Conservation (phyloP, 2,329 filamentous ascomycete species). For the Rhexocercosporidium sp. region DNA sequence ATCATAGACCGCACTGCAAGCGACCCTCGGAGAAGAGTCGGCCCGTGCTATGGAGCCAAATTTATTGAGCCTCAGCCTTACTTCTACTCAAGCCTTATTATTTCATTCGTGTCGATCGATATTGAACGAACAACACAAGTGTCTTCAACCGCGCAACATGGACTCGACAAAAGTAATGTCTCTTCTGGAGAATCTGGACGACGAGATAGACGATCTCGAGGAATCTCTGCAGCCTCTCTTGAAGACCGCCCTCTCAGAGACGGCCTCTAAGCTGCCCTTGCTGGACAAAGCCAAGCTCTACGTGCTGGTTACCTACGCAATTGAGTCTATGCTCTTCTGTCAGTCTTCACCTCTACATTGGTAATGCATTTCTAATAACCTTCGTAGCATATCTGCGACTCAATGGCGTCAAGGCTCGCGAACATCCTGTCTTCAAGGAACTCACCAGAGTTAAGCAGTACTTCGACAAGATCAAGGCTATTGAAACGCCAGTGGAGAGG, state of each 20-base stretch:
- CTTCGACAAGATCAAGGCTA: constrained; percentile 85
- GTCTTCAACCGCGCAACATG: constrained; percentile 42
- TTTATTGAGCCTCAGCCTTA: too few relatives aligned
- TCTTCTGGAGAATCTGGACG: constrained; percentile 62
- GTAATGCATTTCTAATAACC: constrained; percentile 21
- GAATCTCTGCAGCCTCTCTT: constrained; percentile 77
- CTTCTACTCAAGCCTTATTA: too few relatives aligned
- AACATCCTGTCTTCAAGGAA: constrained; percentile 85
- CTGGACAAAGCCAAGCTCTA: constrained; percentile 95
- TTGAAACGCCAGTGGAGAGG: constrained; percentile 60
- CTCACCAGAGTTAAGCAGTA: constrained; percentile 88
- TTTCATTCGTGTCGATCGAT: too few relatives aligned
- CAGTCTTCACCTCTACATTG: constrained; percentile 40
- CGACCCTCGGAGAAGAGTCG: neutral
- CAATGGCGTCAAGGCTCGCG: constrained; percentile 79
- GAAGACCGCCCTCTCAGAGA: constrained; percentile 64
- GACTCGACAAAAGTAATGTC: constrained; percentile 44
- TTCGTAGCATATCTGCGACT: constrained; percentile 73
- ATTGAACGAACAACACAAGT: neutral
- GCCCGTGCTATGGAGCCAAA: neutral
- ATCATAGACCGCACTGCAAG: too few relatives aligned
- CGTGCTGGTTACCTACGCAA: constrained; percentile 83
- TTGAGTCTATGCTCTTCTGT: constrained; percentile 92
- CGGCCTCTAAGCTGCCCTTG: constrained; percentile 81
- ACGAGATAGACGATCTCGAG: constrained; percentile 80